Conservation (phyloP, 805 yeast genomes). For the Brettanomyces naardenensis region DNA sequence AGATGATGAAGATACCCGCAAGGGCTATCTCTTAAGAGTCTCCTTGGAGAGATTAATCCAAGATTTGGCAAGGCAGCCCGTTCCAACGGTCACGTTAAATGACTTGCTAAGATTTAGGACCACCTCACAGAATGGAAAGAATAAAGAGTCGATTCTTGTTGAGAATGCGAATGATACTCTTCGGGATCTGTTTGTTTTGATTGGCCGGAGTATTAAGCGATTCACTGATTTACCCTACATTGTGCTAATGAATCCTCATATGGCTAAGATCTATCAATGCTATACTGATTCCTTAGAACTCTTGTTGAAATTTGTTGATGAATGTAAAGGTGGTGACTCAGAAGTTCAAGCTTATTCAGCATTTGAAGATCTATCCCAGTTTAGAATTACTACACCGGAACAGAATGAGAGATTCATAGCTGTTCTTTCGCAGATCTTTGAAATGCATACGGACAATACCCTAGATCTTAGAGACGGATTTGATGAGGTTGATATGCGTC, state of each 20-base stretch:
- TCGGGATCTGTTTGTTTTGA: constrained; percentile 46
- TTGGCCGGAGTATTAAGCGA: constrained; percentile 64
- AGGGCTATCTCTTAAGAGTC: constrained; percentile 1
- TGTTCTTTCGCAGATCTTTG: constrained; percentile 52
- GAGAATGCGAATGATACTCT: constrained; percentile 47
- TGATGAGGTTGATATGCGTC: constrained; percentile 37
- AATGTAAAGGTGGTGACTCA: constrained; percentile 10
- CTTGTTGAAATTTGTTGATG: constrained; percentile 35
- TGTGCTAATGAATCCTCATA: constrained; percentile 79
- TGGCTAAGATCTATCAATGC: constrained; percentile 65
- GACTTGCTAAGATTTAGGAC: constrained; percentile 2
- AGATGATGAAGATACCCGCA: no score
- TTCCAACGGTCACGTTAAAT: constrained; percentile 3
- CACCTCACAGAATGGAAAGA: not conserved
- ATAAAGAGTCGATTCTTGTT: not conserved
- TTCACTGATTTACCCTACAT: constrained; percentile 76
- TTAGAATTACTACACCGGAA: constrained; percentile 33
- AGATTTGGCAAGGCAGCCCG: constrained; percentile 1
- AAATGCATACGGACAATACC: constrained; percentile 77
- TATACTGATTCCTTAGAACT: constrained; percentile 64
- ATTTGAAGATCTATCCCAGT: constrained; percentile 22
- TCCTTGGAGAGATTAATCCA: not conserved
- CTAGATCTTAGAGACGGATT: constrained; percentile 80
- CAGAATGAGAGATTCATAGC: constrained; percentile 48
- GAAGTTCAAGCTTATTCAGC: constrained; percentile 14